Evolutionary conservation across 306 rosid species (phyloP).

Genomic region (Dalbergia oliveri): DNA sequence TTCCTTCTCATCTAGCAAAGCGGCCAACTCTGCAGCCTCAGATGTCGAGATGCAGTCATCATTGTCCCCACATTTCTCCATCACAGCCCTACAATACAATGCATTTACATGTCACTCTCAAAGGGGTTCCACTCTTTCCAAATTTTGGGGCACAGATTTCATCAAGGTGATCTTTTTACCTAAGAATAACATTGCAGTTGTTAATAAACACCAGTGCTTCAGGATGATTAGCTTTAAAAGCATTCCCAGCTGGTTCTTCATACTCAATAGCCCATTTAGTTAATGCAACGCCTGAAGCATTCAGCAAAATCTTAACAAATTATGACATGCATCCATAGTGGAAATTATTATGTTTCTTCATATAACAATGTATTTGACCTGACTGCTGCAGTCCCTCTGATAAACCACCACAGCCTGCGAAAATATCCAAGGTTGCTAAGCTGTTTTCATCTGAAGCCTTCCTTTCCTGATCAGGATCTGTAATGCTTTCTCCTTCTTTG

Average conservation of each 20-base stretch:
- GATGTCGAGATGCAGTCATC: slow-evolving; percentile 90
- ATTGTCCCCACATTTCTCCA: slow-evolving; percentile 85
- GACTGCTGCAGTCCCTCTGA: slow-evolving; percentile 87
- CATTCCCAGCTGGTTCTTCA: slow-evolving; percentile 96
- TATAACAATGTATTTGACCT: slow-evolving; percentile 45
- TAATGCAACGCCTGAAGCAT: slow-evolving; percentile 66
- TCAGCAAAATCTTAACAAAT: slow-evolving; percentile 17
- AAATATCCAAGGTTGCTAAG: slow-evolving; percentile 86
- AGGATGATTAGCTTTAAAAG: slow-evolving; percentile 83
- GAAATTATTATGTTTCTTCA: neutral
- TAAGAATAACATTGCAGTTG: slow-evolving; percentile 92
- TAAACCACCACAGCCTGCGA: slow-evolving; percentile 98
- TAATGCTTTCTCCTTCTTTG: slow-evolving; percentile 72
- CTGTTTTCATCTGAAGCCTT: slow-evolving; percentile 53
- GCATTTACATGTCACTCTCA: slow-evolving; percentile 20
- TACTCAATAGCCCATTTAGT: slow-evolving; percentile 99
- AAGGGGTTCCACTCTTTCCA: slow-evolving; percentile 13
- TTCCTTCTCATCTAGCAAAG: slow-evolving; percentile 65
- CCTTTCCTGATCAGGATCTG: slow-evolving; percentile 53
- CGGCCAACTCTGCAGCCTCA: slow-evolving; percentile 83
- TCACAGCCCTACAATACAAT: slow-evolving; percentile 76
- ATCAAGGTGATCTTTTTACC: slow-evolving; percentile 50
- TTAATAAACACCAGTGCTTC: slow-evolving; percentile 79
- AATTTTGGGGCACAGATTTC: neutral
- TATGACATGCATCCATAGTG: slow-evolving; percentile 1